A percentile compares a stretch with the other conserved stretches of the same genome.
Evolutionary conservation across 2,329 filamentous ascomycete genomes (phyloP).

Genomic region (Metarhizium album): DNA sequence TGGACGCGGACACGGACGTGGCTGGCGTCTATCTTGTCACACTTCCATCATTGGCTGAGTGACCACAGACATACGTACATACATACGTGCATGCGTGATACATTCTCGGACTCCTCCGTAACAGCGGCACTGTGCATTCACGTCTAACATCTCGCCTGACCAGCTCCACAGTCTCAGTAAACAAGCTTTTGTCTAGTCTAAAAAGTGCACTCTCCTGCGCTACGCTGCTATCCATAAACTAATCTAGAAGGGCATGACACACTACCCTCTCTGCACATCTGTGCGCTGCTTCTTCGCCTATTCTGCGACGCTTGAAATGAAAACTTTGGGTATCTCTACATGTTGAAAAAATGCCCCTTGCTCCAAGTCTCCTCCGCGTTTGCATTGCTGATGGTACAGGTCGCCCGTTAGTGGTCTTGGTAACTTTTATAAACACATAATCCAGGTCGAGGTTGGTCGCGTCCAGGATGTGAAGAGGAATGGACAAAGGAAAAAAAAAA

Average conservation of each 20-base stretch:
- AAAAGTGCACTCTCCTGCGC: not conserved
- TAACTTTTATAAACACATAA: constrained; percentile 10
- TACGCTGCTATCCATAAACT: not conserved
- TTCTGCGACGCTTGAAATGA: constrained; percentile 6
- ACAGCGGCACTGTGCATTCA: no score
- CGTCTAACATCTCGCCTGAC: no score
- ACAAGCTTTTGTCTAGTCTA: constrained; percentile 3
- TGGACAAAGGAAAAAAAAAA: not conserved
- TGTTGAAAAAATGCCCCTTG: constrained; percentile 20
- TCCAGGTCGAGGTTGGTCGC: constrained; percentile 11
- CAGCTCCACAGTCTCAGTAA: no score
- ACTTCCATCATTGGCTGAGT: no score
- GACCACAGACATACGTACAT: no score
- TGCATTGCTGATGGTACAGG: constrained; percentile 23
- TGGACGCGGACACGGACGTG: no score
- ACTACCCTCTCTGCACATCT: constrained; percentile 5
- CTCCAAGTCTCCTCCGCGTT: constrained; percentile 12
- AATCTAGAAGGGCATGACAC: constrained; percentile 3
- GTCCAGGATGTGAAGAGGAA: constrained; percentile 1
- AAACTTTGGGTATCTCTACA: constrained; percentile 27
- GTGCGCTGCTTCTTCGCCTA: constrained; percentile 6
- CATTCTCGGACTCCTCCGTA: no score
- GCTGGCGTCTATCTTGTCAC: no score
- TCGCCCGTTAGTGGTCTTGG: constrained; percentile 14
- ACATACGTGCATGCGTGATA: no score